These are phyloP conservation scores for Dichotomocladium elegans DNA, from an alignment of 371 early-diverging fungal species.

Conservation along the genomic window DNA sequence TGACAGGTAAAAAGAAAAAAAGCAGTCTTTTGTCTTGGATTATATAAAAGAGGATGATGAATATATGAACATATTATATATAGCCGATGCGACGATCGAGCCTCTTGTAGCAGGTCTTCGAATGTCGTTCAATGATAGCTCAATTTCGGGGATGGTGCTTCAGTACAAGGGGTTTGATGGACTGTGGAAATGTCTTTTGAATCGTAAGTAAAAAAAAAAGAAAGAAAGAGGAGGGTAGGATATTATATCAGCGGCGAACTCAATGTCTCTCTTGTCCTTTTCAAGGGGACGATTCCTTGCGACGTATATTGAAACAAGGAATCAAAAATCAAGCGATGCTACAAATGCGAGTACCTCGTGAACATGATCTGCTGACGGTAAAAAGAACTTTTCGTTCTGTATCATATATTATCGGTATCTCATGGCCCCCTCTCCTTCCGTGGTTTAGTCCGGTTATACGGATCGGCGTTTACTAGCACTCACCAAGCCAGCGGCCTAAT, in stretches of 20 bases:
- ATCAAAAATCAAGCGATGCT: constrained; percentile 14
- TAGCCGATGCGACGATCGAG: constrained; percentile 48
- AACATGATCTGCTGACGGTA: constrained; percentile 22
- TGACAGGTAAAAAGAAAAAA: no score
- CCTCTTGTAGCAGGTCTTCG: constrained; percentile 42
- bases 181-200: constrained; percentile 25
- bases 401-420: no score
- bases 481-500: constrained; percentile 17
- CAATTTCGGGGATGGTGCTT: constrained; percentile 40
- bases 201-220: constrained; percentile 22
- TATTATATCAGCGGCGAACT: background rate
- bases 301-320: constrained; percentile 22
- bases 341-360: constrained; percentile 27
- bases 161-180: constrained; percentile 34
- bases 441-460: constrained; percentile 40
- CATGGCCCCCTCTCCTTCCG: no score
- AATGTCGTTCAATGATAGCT: constrained; percentile 38
- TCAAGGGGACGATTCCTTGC: constrained; percentile 24
- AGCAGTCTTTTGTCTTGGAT: constrained; percentile 9
- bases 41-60: background rate
- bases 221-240: background rate
- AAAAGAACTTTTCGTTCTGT: no score
- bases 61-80: background rate
- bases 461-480: constrained; percentile 37
- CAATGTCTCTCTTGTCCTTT: background rate